phyloP scores from a whole-genome alignment of 1,139 yeast species.

The Suhomyces chickasaworum region DNA sequence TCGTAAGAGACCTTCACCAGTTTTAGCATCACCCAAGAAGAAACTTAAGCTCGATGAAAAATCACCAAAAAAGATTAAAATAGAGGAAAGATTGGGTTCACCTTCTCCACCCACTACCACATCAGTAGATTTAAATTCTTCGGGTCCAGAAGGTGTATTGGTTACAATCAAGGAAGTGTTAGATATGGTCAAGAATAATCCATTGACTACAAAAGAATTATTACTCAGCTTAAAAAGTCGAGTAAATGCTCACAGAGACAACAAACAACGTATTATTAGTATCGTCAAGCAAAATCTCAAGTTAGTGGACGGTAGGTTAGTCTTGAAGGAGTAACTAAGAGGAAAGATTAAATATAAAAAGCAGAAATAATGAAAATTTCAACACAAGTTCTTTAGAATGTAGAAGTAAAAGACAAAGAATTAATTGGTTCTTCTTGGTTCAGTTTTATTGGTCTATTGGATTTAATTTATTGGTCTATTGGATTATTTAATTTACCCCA shows the following conservation, averaged over 20 bases:
- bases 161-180: conserved; percentile 76
- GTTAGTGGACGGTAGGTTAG: conserved; percentile 66
- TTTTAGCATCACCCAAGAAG: conserved; percentile 36
- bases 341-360: too few relatives aligned
- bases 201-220: conserved; percentile 67
- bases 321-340: conserved; percentile 54
- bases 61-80: conserved; percentile 18
- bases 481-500: not conserved
- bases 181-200: conserved; percentile 60
- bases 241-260: conserved; percentile 68
- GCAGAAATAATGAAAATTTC: not conserved
- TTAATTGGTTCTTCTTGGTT: too few relatives aligned
- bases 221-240: conserved; percentile 62
- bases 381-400: not conserved
- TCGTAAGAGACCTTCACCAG: conserved; percentile 39
- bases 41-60: conserved; percentile 38
- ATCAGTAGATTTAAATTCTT: conserved; percentile 33
- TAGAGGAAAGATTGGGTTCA: conserved; percentile 23
- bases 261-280: conserved; percentile 64
- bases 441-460: too few relatives aligned
- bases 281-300: conserved; percentile 70
- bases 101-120: conserved; percentile 19
- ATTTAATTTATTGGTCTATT: too few relatives aligned
- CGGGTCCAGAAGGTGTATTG: conserved; percentile 45
- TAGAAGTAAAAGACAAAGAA: too few relatives aligned